Base-by-base conservation (phyloP, 495 filamentous ascomycete species). In the Hypoxylon intermedium region DNA sequence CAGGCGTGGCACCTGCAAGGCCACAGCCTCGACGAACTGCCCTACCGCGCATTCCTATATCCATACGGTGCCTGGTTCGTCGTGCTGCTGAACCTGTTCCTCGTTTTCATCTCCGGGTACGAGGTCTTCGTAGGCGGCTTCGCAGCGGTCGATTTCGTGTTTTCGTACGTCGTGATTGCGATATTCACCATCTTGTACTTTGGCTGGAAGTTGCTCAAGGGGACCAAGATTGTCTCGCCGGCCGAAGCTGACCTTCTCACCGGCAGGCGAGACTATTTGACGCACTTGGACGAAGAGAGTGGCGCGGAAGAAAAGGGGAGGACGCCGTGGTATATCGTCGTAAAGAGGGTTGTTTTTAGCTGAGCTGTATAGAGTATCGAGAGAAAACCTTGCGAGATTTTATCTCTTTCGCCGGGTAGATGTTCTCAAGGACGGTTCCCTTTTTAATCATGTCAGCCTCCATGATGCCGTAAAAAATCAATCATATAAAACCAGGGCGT, bases 61-160 rank as follows among this genome's bases (percentile, higher is more conserved):
- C 86, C 86, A n/a, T 87, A 81, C 64, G 79, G 79, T 7, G 84
- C 85, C 2, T 90, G 80, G 78, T 73, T 82, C 28, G 77, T 83
- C 49, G 73, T 82, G 50, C 15, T 78, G 48, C 75, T 78, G 55
- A 83, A 84, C 51, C 75, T 81, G 0, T 79, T 83, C 56, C 72
- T 77, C 12, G 78, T 80, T 13, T 82, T 80, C 53, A 77, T 80
- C 16, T 69, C 70, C 26, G 69, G 70, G 13, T 67, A 75, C 46
- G 78, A 79, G 69, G 68, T 73, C 65, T 62, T 75, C 48, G 60
- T 69, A 5, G 75, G 77, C 55, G 78, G 84, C 58, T 71, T 87
- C 33, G 75, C 79, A 3, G 77, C 82, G 34, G 89, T 67, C 9
- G 67, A 65, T 46, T 72, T 72, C 19, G 67, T 69, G 26, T 60